phyloP scores from a whole-genome alignment of 371 early-diverging fungal genomes.

The Coemansia sp. region DNA sequence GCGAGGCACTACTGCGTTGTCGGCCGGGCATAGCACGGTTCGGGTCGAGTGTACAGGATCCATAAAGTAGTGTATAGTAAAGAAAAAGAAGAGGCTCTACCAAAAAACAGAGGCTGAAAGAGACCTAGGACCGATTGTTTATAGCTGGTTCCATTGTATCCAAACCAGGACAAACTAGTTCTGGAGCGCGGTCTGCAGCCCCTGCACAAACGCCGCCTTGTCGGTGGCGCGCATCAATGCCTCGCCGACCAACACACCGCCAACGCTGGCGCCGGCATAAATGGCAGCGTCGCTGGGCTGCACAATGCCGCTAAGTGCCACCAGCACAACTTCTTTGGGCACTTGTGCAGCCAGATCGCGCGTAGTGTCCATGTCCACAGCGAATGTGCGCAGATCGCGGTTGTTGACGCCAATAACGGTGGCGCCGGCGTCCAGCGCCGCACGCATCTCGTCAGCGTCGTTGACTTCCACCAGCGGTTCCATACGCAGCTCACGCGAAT shows the following conservation, averaged over 20 bases:
- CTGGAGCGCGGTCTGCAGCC: conserved; percentile 52
- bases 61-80: neutral
- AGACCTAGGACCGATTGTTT: no score
- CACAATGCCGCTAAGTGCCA: conserved; percentile 90
- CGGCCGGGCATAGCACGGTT: conserved; percentile 15
- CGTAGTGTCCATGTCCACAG: conserved; percentile 87
- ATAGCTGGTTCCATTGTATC: no score
- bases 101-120: no score
- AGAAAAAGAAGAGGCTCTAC: no score
- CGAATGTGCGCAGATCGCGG: conserved; percentile 93
- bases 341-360: conserved; percentile 66
- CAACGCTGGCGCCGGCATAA: conserved; percentile 72
- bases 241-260: conserved; percentile 92
- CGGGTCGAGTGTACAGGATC: neutral
- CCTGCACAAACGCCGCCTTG: conserved; percentile 69
- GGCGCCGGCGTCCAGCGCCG: conserved; percentile 79
- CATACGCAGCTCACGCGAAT: conserved; percentile 80
- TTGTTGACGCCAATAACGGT: conserved; percentile 95
- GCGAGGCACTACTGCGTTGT: conserved; percentile 4
- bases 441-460: conserved; percentile 81
- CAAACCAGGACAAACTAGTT: neutral
- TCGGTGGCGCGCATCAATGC: conserved; percentile 88
- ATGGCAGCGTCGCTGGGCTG: conserved; percentile 78
- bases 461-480: conserved; percentile 98
- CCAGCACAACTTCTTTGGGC: conserved; percentile 56